These are phyloP conservation scores for Closterium sp. DNA, from an alignment of 139 green algal genomes.

Conservation along the genomic window DNA sequence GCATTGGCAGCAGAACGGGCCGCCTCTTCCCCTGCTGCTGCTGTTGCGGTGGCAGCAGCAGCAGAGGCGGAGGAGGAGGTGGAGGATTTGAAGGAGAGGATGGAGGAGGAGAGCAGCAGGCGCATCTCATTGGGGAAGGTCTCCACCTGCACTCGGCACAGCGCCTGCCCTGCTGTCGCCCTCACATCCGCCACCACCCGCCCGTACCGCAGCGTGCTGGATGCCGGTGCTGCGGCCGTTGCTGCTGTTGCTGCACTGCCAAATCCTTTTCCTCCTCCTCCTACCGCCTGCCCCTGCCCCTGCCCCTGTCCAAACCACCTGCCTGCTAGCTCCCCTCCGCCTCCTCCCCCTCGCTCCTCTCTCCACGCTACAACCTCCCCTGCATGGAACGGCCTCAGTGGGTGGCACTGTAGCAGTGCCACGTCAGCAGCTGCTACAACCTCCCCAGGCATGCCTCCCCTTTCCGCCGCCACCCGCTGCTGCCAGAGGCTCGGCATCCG, in stretches of 20 bases:
- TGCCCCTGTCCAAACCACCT: not conserved
- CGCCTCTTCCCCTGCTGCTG: not conserved
- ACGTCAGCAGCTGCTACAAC: conserved; percentile 56
- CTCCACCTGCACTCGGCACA: conserved; percentile 57
- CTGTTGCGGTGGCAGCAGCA: not conserved
- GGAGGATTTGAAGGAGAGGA: conserved; percentile 56
- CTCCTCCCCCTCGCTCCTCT: not conserved
- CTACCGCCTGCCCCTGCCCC: not conserved
- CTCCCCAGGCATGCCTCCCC: conserved; percentile 42
- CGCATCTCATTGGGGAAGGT: conserved; percentile 43
- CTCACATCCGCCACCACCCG: conserved; percentile 56
- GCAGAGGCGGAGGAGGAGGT: not conserved
- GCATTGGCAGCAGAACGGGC: not conserved
- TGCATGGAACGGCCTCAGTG: conserved; percentile 59
- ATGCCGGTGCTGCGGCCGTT: not conserved
- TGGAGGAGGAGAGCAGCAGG: conserved; percentile 56
- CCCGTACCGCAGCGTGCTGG: conserved; percentile 51
- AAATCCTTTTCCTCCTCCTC: not conserved
- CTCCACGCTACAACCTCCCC: conserved; percentile 48
- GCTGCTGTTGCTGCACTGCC: not conserved
- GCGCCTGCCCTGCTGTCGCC: conserved; percentile 32
- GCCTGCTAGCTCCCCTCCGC: not conserved
- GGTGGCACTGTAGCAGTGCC: conserved; percentile 58
- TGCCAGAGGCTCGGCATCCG: not conserved
- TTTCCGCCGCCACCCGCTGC: not conserved